phyloP scores from a whole-genome alignment of 495 filamentous ascomycete species.

The Aspergillus carlsbadensis region DNA sequence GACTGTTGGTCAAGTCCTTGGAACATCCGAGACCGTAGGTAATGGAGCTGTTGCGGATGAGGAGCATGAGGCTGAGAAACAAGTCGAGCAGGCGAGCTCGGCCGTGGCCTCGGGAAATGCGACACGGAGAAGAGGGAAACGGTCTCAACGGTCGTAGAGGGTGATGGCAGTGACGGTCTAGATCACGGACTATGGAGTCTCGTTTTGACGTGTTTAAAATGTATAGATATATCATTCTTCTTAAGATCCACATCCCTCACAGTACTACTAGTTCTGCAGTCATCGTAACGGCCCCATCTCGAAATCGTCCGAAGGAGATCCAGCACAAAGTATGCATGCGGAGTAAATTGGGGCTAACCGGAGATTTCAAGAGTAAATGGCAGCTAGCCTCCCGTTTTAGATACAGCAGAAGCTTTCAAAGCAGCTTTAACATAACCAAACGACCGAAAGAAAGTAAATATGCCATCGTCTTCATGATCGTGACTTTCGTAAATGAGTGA shows the following conservation, averaged over 20 bases:
- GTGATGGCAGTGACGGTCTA: not conserved
- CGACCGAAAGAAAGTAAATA: conserved; percentile 9
- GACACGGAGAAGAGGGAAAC: conserved; percentile 32
- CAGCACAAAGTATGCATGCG: not conserved
- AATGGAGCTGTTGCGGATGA: conserved; percentile 24
- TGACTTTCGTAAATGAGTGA: conserved; percentile 14
- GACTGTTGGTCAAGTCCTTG: conserved; percentile 55
- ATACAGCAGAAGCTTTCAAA: not conserved
- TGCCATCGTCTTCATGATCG: conserved; percentile 18
- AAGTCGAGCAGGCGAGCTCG: conserved; percentile 27
- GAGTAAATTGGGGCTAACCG: no score
- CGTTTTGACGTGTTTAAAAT: conserved; percentile 5
- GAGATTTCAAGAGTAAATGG: not conserved
- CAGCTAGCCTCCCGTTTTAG: conserved; percentile 20
- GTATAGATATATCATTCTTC: conserved; percentile 9
- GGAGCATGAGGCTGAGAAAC: conserved; percentile 31
- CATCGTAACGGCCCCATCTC: no score
- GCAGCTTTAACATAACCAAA: not conserved
- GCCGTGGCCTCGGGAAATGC: conserved; percentile 25
- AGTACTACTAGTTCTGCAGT: no score
- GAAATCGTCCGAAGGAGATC: not conserved
- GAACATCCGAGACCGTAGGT: conserved; percentile 20
- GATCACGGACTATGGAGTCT: not conserved
- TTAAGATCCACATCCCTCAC: no score
- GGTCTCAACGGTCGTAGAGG: conserved; percentile 33